Evolutionary conservation across 2,329 filamentous ascomycete genomes (phyloP).

Genomic region (Albifimbria verrucaria): DNA sequence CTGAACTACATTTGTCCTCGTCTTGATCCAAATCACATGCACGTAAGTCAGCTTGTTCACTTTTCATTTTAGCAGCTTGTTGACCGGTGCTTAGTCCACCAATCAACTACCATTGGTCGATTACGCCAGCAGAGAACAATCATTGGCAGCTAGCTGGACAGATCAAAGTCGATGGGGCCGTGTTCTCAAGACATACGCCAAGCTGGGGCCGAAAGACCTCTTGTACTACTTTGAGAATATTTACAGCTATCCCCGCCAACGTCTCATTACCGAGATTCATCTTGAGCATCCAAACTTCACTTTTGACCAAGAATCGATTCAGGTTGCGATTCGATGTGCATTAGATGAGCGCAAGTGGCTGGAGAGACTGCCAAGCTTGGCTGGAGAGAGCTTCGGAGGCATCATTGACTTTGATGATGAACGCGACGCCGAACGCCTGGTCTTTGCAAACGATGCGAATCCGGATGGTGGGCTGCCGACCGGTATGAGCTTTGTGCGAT

Average conservation of each 20-base stretch:
- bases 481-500: constrained; percentile 23
- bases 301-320: constrained; percentile 43
- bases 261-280: constrained; percentile 40
- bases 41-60: no score
- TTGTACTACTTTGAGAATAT: constrained; percentile 45
- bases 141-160: constrained; percentile 30
- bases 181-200: constrained; percentile 43
- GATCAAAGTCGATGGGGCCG: constrained; percentile 34
- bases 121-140: constrained; percentile 22
- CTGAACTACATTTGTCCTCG: constrained; percentile 44
- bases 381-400: constrained; percentile 32
- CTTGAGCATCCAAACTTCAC: constrained; percentile 39
- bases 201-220: constrained; percentile 48
- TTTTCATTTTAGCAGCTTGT: background rate
- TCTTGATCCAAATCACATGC: constrained; percentile 31
- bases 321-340: constrained; percentile 33
- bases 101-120: constrained; percentile 13
- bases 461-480: constrained; percentile 31
- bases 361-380: constrained; percentile 24
- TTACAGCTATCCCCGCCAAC: constrained; percentile 41
- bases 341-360: constrained; percentile 35
- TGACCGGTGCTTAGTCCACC: background rate
- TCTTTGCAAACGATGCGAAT: constrained; percentile 32
- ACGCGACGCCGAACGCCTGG: constrained; percentile 27
- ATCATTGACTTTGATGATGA: constrained; percentile 39